These are phyloP conservation scores for Scenedesmus sp. DNA, from an alignment of 163 green algal species.

Conservation along the genomic window DNA sequence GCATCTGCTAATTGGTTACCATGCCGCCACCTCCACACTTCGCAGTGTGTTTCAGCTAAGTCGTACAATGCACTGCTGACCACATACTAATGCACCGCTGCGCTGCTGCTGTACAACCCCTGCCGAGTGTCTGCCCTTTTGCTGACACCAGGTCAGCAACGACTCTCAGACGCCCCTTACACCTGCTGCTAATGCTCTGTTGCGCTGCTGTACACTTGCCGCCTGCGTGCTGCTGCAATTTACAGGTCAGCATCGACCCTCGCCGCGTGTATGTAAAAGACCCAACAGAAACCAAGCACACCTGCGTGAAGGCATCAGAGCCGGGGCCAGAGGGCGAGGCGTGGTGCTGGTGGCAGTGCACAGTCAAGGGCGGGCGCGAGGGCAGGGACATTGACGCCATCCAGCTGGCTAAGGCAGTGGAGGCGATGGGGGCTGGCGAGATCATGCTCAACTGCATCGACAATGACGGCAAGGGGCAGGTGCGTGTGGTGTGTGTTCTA, in stretches of 20 bases:
- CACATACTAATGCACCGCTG: too few relatives aligned
- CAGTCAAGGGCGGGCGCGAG: constrained; percentile 95
- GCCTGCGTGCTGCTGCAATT: constrained; percentile 58
- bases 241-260: constrained; percentile 96
- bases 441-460: constrained; percentile 99
- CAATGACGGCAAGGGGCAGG: constrained; percentile 85
- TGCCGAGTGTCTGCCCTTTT: too few relatives aligned
- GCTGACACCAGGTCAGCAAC: neutral
- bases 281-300: constrained; percentile 55
- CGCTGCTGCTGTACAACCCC: too few relatives aligned
- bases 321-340: constrained; percentile 93
- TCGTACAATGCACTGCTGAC: too few relatives aligned
- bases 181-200: neutral
- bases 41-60: too few relatives aligned
- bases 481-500: constrained; percentile 34
- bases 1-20: too few relatives aligned
- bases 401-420: constrained; percentile 72
- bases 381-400: constrained; percentile 83
- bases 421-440: constrained; percentile 95
- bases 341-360: constrained; percentile 99
- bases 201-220: neutral
- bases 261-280: constrained; percentile 89
- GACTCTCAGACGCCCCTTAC: neutral
- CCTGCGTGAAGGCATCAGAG: constrained; percentile 35
- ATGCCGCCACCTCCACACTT: too few relatives aligned